Evolutionary conservation across 2,329 filamentous ascomycete genomes (phyloP).

Genomic region (Cercospora citrullina): DNA sequence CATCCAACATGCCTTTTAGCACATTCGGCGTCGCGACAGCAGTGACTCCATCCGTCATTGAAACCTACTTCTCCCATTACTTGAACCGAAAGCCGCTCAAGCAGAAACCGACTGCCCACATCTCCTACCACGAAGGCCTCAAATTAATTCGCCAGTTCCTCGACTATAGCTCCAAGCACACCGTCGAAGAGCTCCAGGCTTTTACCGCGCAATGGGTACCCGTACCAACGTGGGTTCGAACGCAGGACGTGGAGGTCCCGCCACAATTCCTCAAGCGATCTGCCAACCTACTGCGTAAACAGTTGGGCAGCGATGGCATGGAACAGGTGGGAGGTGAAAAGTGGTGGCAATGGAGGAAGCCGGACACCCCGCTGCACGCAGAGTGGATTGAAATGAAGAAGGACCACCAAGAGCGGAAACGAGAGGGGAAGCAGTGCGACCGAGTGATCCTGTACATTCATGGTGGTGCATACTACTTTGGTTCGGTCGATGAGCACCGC

Average conservation of each 20-base stretch:
- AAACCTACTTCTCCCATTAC: slow-evolving; percentile 88
- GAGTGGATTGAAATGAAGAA: slow-evolving; percentile 97
- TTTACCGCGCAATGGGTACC: slow-evolving; percentile 94
- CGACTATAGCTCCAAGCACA: slow-evolving; percentile 79
- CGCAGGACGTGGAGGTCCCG: slow-evolving; percentile 67
- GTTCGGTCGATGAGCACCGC: slow-evolving; percentile 93
- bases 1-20: slow-evolving; percentile 62
- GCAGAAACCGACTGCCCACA: slow-evolving; percentile 81
- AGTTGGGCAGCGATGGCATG: slow-evolving; percentile 77
- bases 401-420: slow-evolving; percentile 70
- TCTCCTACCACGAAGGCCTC: slow-evolving; percentile 92
- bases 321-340: slow-evolving; percentile 73
- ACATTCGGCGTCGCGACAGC: slow-evolving; percentile 79
- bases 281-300: slow-evolving; percentile 65
- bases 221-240: slow-evolving; percentile 81
- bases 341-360: slow-evolving; percentile 88
- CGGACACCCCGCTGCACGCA: slow-evolving; percentile 66
- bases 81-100: slow-evolving; percentile 73
- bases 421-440: slow-evolving; percentile 57
- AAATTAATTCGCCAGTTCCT: slow-evolving; percentile 85
- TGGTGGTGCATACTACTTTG: slow-evolving; percentile 93
- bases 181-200: slow-evolving; percentile 86
- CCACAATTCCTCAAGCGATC: slow-evolving; percentile 64
- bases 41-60: slow-evolving; percentile 82
- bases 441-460: slow-evolving; percentile 93